Evolutionary conservation across 106 monocot genomes (phyloP).

Genomic region (Dioscorea alata): DNA sequence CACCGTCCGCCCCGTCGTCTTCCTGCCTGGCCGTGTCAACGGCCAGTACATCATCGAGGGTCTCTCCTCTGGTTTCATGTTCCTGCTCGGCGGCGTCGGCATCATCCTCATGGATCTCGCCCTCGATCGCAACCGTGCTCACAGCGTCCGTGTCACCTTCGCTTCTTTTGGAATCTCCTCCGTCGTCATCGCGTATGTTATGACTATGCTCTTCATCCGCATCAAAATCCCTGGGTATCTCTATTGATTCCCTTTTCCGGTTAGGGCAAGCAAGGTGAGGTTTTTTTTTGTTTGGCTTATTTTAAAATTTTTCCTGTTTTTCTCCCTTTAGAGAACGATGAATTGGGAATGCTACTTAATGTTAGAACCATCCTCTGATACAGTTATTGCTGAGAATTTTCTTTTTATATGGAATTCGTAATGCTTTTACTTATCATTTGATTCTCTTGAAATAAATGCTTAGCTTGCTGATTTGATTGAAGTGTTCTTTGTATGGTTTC

Average conservation of each 20-base stretch:
- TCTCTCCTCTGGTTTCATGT: slow-evolving; percentile 96
- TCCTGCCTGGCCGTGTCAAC: slow-evolving; percentile 87
- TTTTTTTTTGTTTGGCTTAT: too few relatives aligned
- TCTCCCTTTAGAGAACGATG: too few relatives aligned
- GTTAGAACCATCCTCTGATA: too few relatives aligned
- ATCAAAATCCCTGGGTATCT: slow-evolving; percentile 92
- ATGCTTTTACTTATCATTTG: too few relatives aligned
- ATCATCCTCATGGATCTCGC: slow-evolving; percentile 84
- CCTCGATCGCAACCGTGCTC: slow-evolving; percentile 53
- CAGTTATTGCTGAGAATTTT: too few relatives aligned
- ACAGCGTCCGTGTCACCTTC: slow-evolving; percentile 63
- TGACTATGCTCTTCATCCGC: slow-evolving; percentile 90
- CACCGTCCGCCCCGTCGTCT: slow-evolving; percentile 74
- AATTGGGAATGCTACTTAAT: too few relatives aligned
- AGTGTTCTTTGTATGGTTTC: too few relatives aligned
- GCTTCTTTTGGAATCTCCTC: slow-evolving; percentile 63
- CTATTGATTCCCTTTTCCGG: slow-evolving; percentile 23
- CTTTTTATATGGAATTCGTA: too few relatives aligned
- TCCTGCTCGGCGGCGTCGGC: slow-evolving; percentile 79
- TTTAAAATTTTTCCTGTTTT: too few relatives aligned
- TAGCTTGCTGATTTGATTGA: too few relatives aligned
- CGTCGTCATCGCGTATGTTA: slow-evolving; percentile 61
- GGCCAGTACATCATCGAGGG: slow-evolving; percentile 98
- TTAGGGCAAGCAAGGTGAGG: too few relatives aligned
- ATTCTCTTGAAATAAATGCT: too few relatives aligned